Evolutionary conservation across 2,329 filamentous ascomycete species (phyloP), one percentile per base, ranked within the genome.

Genomic region (Fusarium bactridioides): DNA sequence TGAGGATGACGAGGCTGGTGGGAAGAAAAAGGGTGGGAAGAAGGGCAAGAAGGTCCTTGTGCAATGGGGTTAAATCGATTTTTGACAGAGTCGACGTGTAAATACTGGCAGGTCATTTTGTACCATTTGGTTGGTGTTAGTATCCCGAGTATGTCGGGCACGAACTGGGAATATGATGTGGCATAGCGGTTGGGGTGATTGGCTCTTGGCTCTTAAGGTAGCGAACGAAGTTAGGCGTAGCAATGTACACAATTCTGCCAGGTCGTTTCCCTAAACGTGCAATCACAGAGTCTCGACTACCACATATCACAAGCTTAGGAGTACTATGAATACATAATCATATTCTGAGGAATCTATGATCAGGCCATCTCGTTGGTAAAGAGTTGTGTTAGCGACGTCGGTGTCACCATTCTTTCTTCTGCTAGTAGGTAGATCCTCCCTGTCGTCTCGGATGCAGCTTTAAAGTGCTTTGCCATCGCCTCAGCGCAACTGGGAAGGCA

Each of bases 11-110:
- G 79, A 78, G 27, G 78, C 76, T 5, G 78, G 73, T 3, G 76
- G 79, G 7, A 86, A 86, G 70, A 89, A 88, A 77, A 90, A 89
- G 80, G 89, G 86, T 69, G 84, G 84, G 8, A 88, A 88, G 66
- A 88, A 90, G 80, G 87, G 86, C 23, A 90, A 90, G 78, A 91
- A 89, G 78, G 87, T 91, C 12, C 79, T 91, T 54, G 87, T 89
- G 45, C 86, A 88, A 75, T 91, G 89, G 89, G 89, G 89, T 27
- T 90, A 78, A 43, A 19, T 40, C 15, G 7, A n/a, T 33, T n/a
- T 56, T 45, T 40, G 45, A 48, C 44, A 43, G 13, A 47, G 27
- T 51, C 45, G 19, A 47, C 27, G 61, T 41, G 31, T 47, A 12
- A 35, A 25, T 51, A 33, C 21, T 48, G 44, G 38, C 38, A 15